A percentile compares a stretch with the other conserved stretches of the same genome.
These are phyloP conservation scores for Chenopodium quinoa DNA, from an alignment of 148 eudicot genomes.

Conservation along the genomic window DNA sequence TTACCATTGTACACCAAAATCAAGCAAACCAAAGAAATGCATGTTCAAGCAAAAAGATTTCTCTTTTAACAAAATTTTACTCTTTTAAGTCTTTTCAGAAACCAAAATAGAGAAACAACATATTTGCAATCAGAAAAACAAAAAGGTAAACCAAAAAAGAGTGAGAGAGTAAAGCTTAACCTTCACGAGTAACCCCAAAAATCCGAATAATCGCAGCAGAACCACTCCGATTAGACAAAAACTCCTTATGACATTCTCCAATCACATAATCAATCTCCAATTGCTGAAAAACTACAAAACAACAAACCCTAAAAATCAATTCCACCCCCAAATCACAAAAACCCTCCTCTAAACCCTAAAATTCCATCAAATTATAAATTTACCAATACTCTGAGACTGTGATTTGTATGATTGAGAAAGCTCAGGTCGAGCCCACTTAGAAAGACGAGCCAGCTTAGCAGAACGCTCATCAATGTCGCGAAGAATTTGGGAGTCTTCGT, in stretches of 20 bases:
- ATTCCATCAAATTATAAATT: too few relatives aligned
- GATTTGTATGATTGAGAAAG: constrained; percentile 40
- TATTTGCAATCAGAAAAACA: neutral
- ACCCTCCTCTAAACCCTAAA: constrained; percentile 22
- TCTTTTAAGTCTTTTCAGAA: too few relatives aligned
- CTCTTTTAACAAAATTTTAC: neutral
- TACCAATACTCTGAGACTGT: constrained; percentile 53
- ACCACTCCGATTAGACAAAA: constrained; percentile 65
- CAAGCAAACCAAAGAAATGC: neutral
- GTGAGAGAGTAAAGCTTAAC: constrained; percentile 28
- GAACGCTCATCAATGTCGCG: constrained; percentile 58
- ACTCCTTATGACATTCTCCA: constrained; percentile 65
- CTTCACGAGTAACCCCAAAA: constrained; percentile 87
- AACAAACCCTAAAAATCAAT: neutral
- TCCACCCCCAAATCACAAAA: neutral
- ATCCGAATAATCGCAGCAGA: constrained; percentile 87
- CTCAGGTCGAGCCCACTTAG: constrained; percentile 77
- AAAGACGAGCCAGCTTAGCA: constrained; percentile 46
- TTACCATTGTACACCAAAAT: neutral
- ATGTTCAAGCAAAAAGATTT: neutral
- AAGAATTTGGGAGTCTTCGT: constrained; percentile 51
- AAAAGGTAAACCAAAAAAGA: neutral
- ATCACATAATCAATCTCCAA: constrained; percentile 92
- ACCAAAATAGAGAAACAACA: neutral
- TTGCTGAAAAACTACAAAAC: constrained; percentile 74